These are phyloP conservation scores for Didymella sp. DNA, from an alignment of 2,329 filamentous ascomycete species.

Conservation along the genomic window DNA sequence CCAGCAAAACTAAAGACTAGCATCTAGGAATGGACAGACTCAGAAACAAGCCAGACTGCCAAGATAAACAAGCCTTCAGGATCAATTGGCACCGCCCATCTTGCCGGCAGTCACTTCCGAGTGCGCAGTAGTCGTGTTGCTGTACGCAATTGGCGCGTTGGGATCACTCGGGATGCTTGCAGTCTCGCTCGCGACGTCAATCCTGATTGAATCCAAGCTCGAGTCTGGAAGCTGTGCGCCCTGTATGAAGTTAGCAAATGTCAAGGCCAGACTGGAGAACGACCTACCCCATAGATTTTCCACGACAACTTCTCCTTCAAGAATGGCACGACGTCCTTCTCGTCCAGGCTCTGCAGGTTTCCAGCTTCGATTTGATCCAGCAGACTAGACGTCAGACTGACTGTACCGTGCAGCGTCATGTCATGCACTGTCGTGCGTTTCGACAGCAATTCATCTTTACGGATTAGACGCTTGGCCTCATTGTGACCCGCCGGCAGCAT, in stretches of 20 bases:
- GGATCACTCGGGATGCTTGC: conserved; percentile 27
- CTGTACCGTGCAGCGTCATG: conserved; percentile 21
- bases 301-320: conserved; percentile 37
- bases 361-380: conserved; percentile 32
- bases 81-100: conserved; percentile 16
- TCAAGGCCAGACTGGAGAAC: neutral
- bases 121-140: conserved; percentile 19
- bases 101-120: conserved; percentile 27
- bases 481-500: conserved; percentile 27
- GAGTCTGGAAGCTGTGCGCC: conserved; percentile 20
- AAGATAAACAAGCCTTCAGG: too few relatives aligned
- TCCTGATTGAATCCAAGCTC: conserved; percentile 21
- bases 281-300: conserved; percentile 37
- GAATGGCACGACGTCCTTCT: conserved; percentile 35
- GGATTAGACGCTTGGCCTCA: conserved; percentile 55
- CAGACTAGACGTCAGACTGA: conserved; percentile 38
- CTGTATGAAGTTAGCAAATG: conserved; percentile 18
- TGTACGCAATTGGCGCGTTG: conserved; percentile 28
- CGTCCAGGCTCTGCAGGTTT: conserved; percentile 28
- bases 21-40: neutral
- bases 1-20: neutral
- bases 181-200: conserved; percentile 24
- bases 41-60: neutral
- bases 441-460: conserved; percentile 51
- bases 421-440: conserved; percentile 44